Base-by-base conservation (phyloP, 176 grass and related monocot species). In the Lolium multiflorum region DNA sequence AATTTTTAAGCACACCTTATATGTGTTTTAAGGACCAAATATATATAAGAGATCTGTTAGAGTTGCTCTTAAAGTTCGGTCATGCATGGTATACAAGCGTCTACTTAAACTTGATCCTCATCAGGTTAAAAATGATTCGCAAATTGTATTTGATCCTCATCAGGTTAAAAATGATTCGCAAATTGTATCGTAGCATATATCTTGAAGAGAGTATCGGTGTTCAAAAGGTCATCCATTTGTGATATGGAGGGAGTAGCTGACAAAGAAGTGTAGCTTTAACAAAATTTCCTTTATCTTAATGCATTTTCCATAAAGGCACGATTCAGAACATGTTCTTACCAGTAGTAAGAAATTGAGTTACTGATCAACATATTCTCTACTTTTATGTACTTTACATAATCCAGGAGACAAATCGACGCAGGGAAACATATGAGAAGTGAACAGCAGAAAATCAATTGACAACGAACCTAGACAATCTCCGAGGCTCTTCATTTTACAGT, bases 381-480 rank as follows among this genome's bases (percentile, higher is more conserved):
- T 41, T 74, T 48, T 50, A 64, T 64, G 47, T 52, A 31, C 48
- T 52, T 74, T 5, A 74, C 47, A 75, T 31, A 52, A 52, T 7
- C 24, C 72, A 75, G 50, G 72, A 17, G 48, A 74, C 28, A 74
- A 74, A 50, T 74, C 12, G 50, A 74, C 31, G 22, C 11, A 50
- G 21, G 71, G 61, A 63, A 4, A 65, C 15, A 5, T 31, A 65
- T 31, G 62, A 31, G 24, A 50, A 84, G 81, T 50, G 37, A 16
- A 85, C 9, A 69, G 5, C 31, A 28, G 67, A 57, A 4, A 39
- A 47, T 80, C 11, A 74, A 55, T 62, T 28, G 47, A 85, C 39
- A 81, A 48, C 50, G 82, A 58, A 66, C 80, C 85, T 28, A 62
- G 63, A 63, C 50, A 81, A 41, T 50, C 59, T 88, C 48, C 49